phyloP scores from a whole-genome alignment of 305 asterid species.

The Fraxinus xanthoxyloides region DNA sequence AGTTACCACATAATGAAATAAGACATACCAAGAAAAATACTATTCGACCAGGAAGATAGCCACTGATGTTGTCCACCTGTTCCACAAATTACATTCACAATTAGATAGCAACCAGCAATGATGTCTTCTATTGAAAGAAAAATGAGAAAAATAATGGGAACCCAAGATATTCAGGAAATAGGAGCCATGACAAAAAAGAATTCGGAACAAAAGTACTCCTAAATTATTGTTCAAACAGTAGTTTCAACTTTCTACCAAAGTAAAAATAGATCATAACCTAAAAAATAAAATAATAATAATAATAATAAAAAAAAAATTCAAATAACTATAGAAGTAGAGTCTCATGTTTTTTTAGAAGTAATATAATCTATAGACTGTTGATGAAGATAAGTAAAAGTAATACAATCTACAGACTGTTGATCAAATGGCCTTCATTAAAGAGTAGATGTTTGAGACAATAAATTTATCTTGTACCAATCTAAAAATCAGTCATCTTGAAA shows the following conservation, averaged over 20 bases:
- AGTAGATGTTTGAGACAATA: neutral
- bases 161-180: neutral
- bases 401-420: neutral
- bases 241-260: neutral
- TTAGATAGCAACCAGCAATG: neutral
- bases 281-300: neutral
- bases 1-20: slow-evolving; percentile 4
- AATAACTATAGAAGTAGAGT: neutral
- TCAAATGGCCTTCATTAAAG: neutral
- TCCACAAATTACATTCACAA: slow-evolving; percentile 20
- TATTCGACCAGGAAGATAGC: slow-evolving; percentile 97
- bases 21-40: slow-evolving; percentile 94
- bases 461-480: neutral
- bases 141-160: slow-evolving; percentile 2
- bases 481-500: neutral
- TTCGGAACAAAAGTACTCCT: neutral
- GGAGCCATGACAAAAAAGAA: neutral
- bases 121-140: neutral
- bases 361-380: neutral
- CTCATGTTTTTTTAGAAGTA: neutral
- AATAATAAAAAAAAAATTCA: neutral
- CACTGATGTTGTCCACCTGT: slow-evolving; percentile 98
- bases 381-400: neutral
- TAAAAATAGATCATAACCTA: neutral
- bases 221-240: neutral